Evolutionary conservation across 2,329 filamentous ascomycete genomes (phyloP).

Genomic region (Thermochaetoides dissita): DNA sequence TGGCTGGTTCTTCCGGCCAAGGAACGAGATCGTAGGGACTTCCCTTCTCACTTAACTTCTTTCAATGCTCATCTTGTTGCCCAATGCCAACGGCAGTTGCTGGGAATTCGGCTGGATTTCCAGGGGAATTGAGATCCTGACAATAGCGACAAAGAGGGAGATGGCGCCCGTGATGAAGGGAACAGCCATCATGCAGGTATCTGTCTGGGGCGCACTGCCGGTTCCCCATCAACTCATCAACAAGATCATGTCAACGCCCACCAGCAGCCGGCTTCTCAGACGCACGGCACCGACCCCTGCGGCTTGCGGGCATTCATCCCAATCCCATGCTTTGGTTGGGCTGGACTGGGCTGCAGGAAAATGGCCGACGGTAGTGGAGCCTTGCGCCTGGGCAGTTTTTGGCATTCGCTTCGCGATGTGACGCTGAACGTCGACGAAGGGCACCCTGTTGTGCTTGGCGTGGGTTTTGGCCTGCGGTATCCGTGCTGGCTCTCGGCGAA

Average conservation of each 20-base stretch:
- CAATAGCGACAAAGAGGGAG: slow-evolving; percentile 4
- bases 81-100: no score
- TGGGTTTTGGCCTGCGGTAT: slow-evolving; percentile 1
- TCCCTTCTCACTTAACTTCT: no score
- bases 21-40: no score
- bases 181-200: slow-evolving; percentile 2
- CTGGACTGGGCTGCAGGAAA: slow-evolving; percentile 7
- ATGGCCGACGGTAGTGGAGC: slow-evolving; percentile 1
- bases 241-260: no score
- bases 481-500: slow-evolving; percentile 2
- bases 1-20: no score
- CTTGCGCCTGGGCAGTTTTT: slow-evolving; percentile 5
- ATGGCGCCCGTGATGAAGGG: slow-evolving; percentile 6
- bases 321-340: background rate
- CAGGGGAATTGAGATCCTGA: background rate
- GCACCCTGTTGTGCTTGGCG: slow-evolving; percentile 2
- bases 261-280: background rate
- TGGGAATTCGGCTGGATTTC: no score
- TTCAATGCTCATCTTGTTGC: no score
- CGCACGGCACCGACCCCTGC: slow-evolving; percentile 4
- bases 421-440: slow-evolving; percentile 5
- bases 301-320: slow-evolving; percentile 1
- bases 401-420: slow-evolving; percentile 5
- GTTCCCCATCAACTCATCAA: no score
- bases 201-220: background rate